Percentiles rank a stretch among this genome's conserved stretches.
phyloP scores from a whole-genome alignment of 2,329 filamentous ascomycete genomes.

The Capronia americana region DNA sequence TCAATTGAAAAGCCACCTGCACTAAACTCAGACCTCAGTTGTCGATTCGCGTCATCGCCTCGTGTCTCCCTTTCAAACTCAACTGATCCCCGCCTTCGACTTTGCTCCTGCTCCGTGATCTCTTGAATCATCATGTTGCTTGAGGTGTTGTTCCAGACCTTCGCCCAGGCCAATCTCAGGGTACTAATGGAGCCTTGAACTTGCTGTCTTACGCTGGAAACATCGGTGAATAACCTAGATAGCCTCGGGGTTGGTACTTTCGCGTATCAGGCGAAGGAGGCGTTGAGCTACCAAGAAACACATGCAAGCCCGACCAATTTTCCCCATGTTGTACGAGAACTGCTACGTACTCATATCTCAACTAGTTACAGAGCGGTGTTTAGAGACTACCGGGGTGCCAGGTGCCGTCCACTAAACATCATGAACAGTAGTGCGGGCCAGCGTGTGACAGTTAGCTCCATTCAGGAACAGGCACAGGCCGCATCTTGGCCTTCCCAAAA shows the following conservation, averaged over 20 bases:
- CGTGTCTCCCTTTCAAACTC: not conserved
- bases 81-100: not conserved
- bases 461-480: not conserved
- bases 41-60: not conserved
- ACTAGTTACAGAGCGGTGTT: not conserved
- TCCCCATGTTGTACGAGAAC: not conserved
- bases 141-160: not conserved
- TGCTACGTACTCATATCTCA: too few species aligned
- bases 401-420: not conserved
- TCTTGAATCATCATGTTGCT: not conserved
- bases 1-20: not conserved
- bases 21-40: slow-evolving; percentile 2
- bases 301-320: not conserved
- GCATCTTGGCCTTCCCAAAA: not conserved
- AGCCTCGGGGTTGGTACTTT: not conserved
- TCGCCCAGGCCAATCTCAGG: not conserved
- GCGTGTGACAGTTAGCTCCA: not conserved
- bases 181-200: not conserved
- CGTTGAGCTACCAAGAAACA: not conserved
- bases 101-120: not conserved
- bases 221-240: not conserved
- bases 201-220: not conserved
- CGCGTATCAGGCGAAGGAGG: not conserved
- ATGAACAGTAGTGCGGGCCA: not conserved
- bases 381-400: not conserved